Percentiles rank a stretch among this genome's conserved stretches.
Conservation (phyloP, 352 stramenopile genomes). For the Globisporangium viniferum region DNA sequence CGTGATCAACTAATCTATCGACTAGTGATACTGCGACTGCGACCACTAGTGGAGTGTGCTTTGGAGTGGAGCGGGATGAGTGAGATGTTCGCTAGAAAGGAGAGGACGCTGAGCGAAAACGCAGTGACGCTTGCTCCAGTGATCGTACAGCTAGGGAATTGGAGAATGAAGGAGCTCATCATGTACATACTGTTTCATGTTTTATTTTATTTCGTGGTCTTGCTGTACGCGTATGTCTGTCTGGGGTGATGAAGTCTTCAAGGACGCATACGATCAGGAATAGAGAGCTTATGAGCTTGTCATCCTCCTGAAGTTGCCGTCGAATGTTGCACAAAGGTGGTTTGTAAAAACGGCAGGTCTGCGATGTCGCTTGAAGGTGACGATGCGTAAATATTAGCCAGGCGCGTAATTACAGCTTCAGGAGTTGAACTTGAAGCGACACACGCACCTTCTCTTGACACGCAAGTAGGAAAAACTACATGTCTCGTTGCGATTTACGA, state of each 20-base stretch:
- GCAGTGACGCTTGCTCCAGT: not conserved
- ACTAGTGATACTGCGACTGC: not conserved
- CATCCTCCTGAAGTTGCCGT: not conserved
- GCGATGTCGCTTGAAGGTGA: not conserved
- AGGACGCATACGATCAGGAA: no score
- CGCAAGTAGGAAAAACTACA: not conserved
- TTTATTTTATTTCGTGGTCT: not conserved
- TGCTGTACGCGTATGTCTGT: not conserved
- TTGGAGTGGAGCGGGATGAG: not conserved
- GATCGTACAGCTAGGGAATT: not conserved
- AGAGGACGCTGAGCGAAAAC: not conserved
- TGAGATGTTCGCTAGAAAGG: not conserved
- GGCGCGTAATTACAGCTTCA: conserved; percentile 26
- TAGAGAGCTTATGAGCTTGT: no score
- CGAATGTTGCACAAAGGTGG: conserved; percentile 8
- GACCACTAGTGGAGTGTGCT: not conserved
- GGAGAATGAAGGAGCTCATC: not conserved
- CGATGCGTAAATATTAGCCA: not conserved
- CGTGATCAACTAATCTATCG: conserved; percentile 76
- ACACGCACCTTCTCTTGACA: conserved; percentile 13
- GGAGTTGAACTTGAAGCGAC: conserved; percentile 33
- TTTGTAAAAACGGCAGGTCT: conserved; percentile 5
- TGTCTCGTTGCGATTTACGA: not conserved
- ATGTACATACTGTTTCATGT: not conserved
- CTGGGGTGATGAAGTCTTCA: no score